These are phyloP conservation scores for Rhododendron ferrugineum DNA, from an alignment of 148 eudicot species.

Conservation along the genomic window DNA sequence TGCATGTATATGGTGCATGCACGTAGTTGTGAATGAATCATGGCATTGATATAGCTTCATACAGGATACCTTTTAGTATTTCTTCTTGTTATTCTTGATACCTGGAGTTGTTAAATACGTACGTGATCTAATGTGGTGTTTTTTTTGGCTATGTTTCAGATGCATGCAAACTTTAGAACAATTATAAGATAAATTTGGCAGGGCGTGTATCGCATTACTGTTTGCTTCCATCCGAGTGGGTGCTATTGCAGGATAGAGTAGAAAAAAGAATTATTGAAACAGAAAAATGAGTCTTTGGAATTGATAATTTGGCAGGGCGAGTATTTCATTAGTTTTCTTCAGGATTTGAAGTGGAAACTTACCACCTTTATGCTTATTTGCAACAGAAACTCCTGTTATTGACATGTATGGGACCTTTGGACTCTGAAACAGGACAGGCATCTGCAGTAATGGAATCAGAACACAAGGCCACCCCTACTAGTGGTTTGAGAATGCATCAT, in stretches of 20 bases:
- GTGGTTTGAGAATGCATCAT: slow-evolving; percentile 5
- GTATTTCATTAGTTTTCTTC: neutral
- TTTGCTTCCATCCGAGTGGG: neutral
- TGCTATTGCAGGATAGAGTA: neutral
- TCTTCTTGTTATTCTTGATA: neutral
- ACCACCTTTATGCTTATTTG: neutral
- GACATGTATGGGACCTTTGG: neutral
- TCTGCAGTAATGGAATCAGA: slow-evolving; percentile 28
- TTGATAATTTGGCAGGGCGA: neutral
- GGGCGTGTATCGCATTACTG: neutral
- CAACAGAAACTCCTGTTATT: neutral
- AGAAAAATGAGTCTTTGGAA: neutral
- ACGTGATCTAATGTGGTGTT: neutral
- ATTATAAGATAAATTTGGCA: neutral
- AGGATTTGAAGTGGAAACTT: neutral
- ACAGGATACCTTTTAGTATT: neutral
- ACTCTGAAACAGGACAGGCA: slow-evolving; percentile 11
- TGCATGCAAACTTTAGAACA: neutral
- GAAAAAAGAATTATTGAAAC: neutral
- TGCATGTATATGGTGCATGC: neutral
- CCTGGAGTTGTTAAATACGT: neutral
- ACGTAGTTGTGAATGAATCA: neutral
- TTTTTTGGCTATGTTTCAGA: neutral
- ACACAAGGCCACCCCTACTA: slow-evolving; percentile 3
- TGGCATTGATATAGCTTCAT: neutral